These are phyloP conservation scores for Candida quercuum DNA, from an alignment of 805 yeast genomes.

Conservation along the genomic window DNA sequence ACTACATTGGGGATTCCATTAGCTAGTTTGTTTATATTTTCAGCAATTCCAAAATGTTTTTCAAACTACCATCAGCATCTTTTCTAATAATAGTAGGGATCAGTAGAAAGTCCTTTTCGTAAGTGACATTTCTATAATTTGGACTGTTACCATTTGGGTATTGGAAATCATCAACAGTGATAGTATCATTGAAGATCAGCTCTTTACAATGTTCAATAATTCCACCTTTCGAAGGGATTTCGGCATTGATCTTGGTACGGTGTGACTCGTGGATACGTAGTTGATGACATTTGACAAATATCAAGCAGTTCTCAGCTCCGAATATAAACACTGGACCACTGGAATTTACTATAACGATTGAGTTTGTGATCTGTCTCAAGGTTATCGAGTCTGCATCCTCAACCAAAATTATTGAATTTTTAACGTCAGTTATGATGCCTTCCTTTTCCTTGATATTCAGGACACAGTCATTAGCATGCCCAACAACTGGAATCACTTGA, in stretches of 20 bases:
- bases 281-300: conserved; percentile 19
- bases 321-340: conserved; percentile 16
- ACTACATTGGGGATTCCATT: neutral
- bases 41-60: too few species aligned
- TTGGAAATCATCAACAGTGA: conserved; percentile 19
- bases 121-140: conserved; percentile 3
- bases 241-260: conserved; percentile 5
- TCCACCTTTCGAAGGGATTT: conserved; percentile 7
- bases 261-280: conserved; percentile 17
- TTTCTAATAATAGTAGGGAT: neutral
- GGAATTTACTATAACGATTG: conserved; percentile 8
- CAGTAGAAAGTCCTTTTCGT: neutral
- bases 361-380: conserved; percentile 7
- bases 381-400: conserved; percentile 9
- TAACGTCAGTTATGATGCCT: conserved; percentile 5
- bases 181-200: conserved; percentile 8
- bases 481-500: neutral
- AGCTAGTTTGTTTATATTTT: too few species aligned
- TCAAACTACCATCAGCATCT: neutral
- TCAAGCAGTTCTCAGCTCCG: conserved; percentile 5
- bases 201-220: conserved; percentile 17
- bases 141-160: conserved; percentile 18
- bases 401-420: conserved; percentile 7
- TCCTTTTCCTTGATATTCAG: conserved; percentile 1
- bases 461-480: neutral